A percentile compares a stretch with the other conserved stretches of the same genome.
phyloP scores from a whole-genome alignment of 805 yeast genomes.

The Cyberlindnera bimundalis region DNA sequence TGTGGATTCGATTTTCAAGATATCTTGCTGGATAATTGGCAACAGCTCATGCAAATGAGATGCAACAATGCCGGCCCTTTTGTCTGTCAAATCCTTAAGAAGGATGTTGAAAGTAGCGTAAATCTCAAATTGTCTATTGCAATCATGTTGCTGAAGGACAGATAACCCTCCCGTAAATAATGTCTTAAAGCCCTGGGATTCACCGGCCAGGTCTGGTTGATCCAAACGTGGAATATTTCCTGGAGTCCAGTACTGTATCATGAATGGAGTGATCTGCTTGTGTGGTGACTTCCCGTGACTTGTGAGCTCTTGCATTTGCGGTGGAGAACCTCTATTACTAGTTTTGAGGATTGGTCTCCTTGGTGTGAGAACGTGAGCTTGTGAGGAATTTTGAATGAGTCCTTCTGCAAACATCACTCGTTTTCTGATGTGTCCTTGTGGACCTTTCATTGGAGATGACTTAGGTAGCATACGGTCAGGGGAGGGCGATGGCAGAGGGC shows the following conservation, averaged over 20 bases:
- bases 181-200: conserved; percentile 15
- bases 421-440: conserved; percentile 5
- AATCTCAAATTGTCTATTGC: conserved; percentile 25
- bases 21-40: conserved; percentile 12
- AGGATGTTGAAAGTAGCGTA: conserved; percentile 24
- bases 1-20: conserved; percentile 7
- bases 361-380: conserved; percentile 16
- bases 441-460: conserved; percentile 24
- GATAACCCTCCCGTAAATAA: conserved; percentile 24
- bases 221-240: conserved; percentile 25
- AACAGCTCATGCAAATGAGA: conserved; percentile 9
- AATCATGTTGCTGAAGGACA: conserved; percentile 11
- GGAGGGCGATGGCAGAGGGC: conserved; percentile 25
- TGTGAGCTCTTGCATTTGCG: conserved; percentile 12
- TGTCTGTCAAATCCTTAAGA: conserved; percentile 23
- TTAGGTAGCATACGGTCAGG: conserved; percentile 19
- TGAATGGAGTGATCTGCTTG: not conserved
- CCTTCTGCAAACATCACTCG: conserved; percentile 20
- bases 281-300: not conserved
- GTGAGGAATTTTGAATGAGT: conserved; percentile 8
- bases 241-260: conserved; percentile 25
- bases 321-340: conserved; percentile 4
- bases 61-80: conserved; percentile 5
- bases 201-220: conserved; percentile 5
- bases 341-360: conserved; percentile 23